Conservation (phyloP, 805 yeast species). For the Martiniozyma abietophila region DNA sequence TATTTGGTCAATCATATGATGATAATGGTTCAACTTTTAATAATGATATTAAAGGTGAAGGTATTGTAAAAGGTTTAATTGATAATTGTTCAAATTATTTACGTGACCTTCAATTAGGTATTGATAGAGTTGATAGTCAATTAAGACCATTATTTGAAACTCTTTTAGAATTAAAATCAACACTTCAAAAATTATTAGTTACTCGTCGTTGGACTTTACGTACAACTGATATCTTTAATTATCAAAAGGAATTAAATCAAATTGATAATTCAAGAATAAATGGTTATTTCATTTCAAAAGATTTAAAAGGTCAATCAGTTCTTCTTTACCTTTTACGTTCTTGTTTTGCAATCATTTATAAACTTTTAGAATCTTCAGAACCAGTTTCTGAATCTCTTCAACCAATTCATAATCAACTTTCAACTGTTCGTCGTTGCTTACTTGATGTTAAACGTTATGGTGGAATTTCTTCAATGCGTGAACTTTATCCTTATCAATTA, state of each 20-base stretch:
- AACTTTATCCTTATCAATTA: constrained; percentile 91
- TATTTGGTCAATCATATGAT: constrained; percentile 14
- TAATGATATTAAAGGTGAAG: constrained; percentile 27
- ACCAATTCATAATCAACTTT: constrained; percentile 86
- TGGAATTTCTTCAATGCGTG: constrained; percentile 80
- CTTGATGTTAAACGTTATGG: constrained; percentile 88
- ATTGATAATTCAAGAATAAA: constrained; percentile 66
- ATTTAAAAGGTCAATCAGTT: constrained; percentile 48
- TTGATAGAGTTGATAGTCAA: constrained; percentile 36
- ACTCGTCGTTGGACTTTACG: constrained; percentile 97
- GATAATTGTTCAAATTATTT: constrained; percentile 78
- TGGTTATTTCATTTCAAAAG: constrained; percentile 39
- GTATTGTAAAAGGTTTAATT: constrained; percentile 59
- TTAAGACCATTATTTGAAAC: constrained; percentile 54
- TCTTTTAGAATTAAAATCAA: constrained; percentile 56
- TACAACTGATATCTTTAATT: constrained; percentile 85
- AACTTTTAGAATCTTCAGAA: constrained; percentile 82
- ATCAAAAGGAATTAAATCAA: constrained; percentile 62
- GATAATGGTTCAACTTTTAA: no score
- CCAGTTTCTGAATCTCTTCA: constrained; percentile 92
- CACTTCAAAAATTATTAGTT: constrained; percentile 72
- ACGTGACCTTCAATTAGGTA: constrained; percentile 51
- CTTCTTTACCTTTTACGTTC: constrained; percentile 75
- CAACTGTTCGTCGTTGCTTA: constrained; percentile 84
- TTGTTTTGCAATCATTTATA: constrained; percentile 85